These are phyloP conservation scores for Tolypocladium tundrense DNA, from an alignment of 2,329 filamentous ascomycete genomes.

Conservation along the genomic window DNA sequence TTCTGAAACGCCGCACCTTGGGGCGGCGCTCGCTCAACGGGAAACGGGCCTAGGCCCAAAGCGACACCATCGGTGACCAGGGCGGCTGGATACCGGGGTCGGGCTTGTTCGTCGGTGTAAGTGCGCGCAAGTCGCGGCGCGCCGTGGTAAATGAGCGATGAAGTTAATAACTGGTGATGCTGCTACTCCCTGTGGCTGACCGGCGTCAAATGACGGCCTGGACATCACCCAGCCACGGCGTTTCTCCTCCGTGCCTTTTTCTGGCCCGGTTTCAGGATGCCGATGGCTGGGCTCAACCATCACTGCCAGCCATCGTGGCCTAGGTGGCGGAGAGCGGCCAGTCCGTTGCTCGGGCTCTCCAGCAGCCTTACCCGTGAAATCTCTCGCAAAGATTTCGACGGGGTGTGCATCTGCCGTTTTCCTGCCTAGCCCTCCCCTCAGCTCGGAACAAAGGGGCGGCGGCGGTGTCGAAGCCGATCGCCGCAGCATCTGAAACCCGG, in stretches of 20 bases:
- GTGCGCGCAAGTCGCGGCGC: too few species aligned
- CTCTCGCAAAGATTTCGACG: too few species aligned
- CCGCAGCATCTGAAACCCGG: neutral
- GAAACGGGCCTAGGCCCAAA: neutral
- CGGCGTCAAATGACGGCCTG: too few species aligned
- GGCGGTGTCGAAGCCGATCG: neutral
- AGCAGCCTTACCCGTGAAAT: neutral
- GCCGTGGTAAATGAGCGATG: too few species aligned
- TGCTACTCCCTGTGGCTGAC: too few species aligned
- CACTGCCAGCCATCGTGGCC: neutral
- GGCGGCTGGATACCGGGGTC: too few species aligned
- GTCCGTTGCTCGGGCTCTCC: neutral
- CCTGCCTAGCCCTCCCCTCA: neutral
- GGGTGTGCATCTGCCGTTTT: neutral
- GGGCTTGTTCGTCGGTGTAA: neutral
- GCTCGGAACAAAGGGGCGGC: too few species aligned
- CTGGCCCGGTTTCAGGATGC: neutral
- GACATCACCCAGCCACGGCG: neutral
- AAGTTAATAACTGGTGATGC: too few species aligned
- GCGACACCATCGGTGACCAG: too few species aligned
- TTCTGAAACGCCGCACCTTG: neutral
- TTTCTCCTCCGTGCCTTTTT: neutral
- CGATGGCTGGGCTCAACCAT: neutral
- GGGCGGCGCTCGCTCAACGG: neutral
- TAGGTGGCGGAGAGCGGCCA: neutral